These are phyloP conservation scores for Medicago arabica DNA, from an alignment of 306 rosid genomes.

Conservation along the genomic window DNA sequence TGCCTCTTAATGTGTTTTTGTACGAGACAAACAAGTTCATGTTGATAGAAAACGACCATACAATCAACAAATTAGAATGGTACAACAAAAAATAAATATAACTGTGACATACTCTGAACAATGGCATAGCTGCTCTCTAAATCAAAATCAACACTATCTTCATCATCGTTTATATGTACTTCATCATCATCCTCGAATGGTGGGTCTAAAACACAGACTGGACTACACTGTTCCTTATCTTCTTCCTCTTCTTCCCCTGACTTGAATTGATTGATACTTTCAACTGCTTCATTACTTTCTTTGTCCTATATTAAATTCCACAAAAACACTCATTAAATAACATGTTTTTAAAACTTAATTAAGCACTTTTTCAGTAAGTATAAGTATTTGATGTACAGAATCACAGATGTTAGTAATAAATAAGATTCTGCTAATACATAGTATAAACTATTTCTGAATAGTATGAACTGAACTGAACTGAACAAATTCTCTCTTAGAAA, in stretches of 20 bases:
- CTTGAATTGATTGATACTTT: constrained; percentile 47
- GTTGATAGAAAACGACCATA: constrained; percentile 53
- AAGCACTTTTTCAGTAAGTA: neutral
- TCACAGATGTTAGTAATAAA: no score
- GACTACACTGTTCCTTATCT: constrained; percentile 94
- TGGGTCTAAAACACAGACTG: constrained; percentile 94
- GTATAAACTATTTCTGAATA: neutral
- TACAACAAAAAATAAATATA: constrained; percentile 38
- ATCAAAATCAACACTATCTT: constrained; percentile 53
- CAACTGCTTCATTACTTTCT: constrained; percentile 41
- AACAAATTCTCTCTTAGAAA: neutral
- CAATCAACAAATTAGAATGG: constrained; percentile 48
- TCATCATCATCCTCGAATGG: constrained; percentile 77
- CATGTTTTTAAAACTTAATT: neutral
- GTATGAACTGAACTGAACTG: neutral
- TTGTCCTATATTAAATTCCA: constrained; percentile 50
- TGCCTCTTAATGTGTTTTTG: constrained; percentile 17
- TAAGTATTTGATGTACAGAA: no score
- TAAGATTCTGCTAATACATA: constrained; percentile 1
- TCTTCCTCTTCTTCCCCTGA: constrained; percentile 74
- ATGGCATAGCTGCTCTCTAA: constrained; percentile 81
- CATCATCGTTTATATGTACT: constrained; percentile 51
- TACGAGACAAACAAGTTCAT: constrained; percentile 38
- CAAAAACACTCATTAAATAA: constrained; percentile 23
- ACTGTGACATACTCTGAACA: constrained; percentile 79